Evolutionary conservation across 1,284 basidiomycete genomes (phyloP).

Genomic region (Thelephora terrestris): DNA sequence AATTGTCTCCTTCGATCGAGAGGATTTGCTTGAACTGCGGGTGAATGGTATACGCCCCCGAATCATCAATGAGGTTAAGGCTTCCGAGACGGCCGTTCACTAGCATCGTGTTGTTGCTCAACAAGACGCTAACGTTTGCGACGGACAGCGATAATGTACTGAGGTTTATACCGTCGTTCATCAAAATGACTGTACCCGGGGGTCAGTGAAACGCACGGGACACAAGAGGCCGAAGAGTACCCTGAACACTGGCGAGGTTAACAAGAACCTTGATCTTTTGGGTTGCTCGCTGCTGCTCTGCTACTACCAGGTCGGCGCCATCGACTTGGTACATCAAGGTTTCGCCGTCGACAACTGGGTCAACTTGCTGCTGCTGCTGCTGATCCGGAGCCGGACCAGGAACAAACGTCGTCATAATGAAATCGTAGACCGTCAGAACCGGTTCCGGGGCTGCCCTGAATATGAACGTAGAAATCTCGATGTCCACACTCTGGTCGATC

Average conservation of each 20-base stretch:
- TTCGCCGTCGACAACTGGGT: slow-evolving; percentile 7
- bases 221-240: slow-evolving; percentile 30
- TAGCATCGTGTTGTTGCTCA: slow-evolving; percentile 69
- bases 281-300: slow-evolving; percentile 9
- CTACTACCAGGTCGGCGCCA: slow-evolving; percentile 1
- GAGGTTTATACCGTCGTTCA: slow-evolving; percentile 65
- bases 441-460: slow-evolving; percentile 89
- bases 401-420: slow-evolving; percentile 96
- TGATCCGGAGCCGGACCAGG: slow-evolving; percentile 30
- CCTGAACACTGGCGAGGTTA: slow-evolving; percentile 81
- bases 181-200: slow-evolving; percentile 56
- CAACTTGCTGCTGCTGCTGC: slow-evolving; percentile 3
- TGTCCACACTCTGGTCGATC: slow-evolving; percentile 83
- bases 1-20: slow-evolving; percentile 91
- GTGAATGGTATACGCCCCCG: slow-evolving; percentile 38
- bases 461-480: slow-evolving; percentile 88
- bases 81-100: slow-evolving; percentile 83
- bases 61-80: slow-evolving; percentile 79
- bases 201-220: neutral
- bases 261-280: slow-evolving; percentile 79
- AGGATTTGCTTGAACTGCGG: slow-evolving; percentile 82
- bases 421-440: slow-evolving; percentile 89
- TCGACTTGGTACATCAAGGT: slow-evolving; percentile 5
- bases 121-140: slow-evolving; percentile 77
- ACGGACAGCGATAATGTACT: slow-evolving; percentile 90